Conservation (phyloP, 2,329 filamentous ascomycete species). For the Fusarium dlaminii region DNA sequence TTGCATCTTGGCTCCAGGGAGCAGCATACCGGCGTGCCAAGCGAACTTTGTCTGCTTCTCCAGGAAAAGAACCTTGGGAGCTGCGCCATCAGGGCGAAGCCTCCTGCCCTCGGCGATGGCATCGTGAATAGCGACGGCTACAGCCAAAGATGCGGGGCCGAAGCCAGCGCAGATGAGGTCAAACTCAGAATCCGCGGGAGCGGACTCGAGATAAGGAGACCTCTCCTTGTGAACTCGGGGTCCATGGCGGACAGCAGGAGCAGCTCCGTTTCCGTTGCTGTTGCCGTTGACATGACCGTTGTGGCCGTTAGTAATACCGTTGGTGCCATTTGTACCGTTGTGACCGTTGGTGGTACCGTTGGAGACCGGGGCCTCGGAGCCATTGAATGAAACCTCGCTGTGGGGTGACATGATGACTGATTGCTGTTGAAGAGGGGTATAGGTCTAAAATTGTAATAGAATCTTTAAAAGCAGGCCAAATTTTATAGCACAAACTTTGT, state of each 20-base stretch:
- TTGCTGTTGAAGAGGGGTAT: slow-evolving; percentile 18
- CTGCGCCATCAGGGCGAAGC: slow-evolving; percentile 52
- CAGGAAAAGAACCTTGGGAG: slow-evolving; percentile 83
- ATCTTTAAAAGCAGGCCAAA: neutral
- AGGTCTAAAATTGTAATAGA: slow-evolving; percentile 1
- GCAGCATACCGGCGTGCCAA: slow-evolving; percentile 96
- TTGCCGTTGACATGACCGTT: slow-evolving; percentile 24
- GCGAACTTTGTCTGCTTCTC: slow-evolving; percentile 86
- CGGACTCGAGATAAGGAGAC: slow-evolving; percentile 36
- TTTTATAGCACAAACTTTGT: slow-evolving; percentile 13
- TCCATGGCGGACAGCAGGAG: slow-evolving; percentile 27
- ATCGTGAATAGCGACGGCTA: slow-evolving; percentile 90
- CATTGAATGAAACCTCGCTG: slow-evolving; percentile 46
- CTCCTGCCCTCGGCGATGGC: slow-evolving; percentile 63
- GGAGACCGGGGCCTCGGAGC: slow-evolving; percentile 37
- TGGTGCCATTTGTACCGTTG: slow-evolving; percentile 14
- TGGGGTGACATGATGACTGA: slow-evolving; percentile 49
- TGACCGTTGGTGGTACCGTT: slow-evolving; percentile 29
- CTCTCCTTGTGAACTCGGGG: slow-evolving; percentile 38
- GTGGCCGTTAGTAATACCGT: slow-evolving; percentile 16
- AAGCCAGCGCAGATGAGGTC: slow-evolving; percentile 94
- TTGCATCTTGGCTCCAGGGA: slow-evolving; percentile 95
- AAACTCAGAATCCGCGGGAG: slow-evolving; percentile 68
- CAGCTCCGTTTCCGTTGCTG: slow-evolving; percentile 37
- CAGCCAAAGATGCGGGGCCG: slow-evolving; percentile 87